Evolutionary conservation across 139 green algal species (phyloP).

Genomic region (Tetraselmis striata): DNA sequence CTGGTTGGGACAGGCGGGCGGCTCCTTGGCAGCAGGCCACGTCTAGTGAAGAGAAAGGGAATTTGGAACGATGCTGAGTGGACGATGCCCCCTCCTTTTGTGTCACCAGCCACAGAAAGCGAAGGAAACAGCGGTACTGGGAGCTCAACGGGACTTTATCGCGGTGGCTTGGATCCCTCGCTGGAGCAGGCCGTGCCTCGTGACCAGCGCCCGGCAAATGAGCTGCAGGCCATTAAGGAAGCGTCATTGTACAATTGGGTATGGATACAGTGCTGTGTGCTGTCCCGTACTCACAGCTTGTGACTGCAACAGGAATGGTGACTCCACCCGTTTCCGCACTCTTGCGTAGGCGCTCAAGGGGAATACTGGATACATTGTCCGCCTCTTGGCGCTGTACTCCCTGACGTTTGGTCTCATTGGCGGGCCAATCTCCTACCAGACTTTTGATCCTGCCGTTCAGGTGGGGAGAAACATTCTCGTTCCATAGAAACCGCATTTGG

Average conservation of each 20-base stretch:
- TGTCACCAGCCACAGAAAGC: no score
- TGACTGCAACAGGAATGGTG: background rate
- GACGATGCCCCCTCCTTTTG: no score
- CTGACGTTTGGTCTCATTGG: constrained; percentile 46
- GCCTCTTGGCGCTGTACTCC: background rate
- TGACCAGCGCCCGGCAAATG: constrained; percentile 77
- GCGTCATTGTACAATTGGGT: constrained; percentile 68
- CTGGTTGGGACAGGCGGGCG: no score
- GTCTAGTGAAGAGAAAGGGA: no score
- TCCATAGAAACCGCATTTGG: background rate
- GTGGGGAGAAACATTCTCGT: constrained; percentile 8
- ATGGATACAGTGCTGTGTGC: background rate
- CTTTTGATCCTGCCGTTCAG: constrained; percentile 62
- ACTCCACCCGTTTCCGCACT: background rate
- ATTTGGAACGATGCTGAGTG: no score
- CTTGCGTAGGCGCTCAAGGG: background rate
- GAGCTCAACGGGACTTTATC: no score
- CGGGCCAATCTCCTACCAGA: constrained; percentile 71
- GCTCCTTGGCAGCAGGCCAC: no score
- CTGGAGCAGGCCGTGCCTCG: constrained; percentile 65
- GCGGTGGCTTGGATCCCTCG: constrained; percentile 26
- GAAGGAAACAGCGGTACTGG: no score
- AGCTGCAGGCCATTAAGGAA: constrained; percentile 67
- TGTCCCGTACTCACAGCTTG: background rate
- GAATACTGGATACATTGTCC: background rate